Evolutionary conservation across 148 eudicot genomes (phyloP), one percentile per base, ranked within the genome.

Genomic region (Chenopodium quinoa): DNA sequence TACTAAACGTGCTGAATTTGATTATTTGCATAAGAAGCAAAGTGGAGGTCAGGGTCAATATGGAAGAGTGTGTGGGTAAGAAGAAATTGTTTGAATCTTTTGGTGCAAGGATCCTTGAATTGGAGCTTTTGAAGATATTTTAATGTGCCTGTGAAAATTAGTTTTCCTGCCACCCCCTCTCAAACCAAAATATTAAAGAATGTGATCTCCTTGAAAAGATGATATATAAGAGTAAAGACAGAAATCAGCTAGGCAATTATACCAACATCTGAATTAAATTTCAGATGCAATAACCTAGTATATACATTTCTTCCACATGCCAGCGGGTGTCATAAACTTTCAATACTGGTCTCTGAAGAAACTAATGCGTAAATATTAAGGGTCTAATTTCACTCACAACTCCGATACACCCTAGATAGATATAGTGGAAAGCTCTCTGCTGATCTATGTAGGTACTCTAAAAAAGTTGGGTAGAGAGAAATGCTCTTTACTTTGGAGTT

Each of bases 31-130:
- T 85, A 96, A 96, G 88, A 96, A 96, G 86, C 99, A 96, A 90
- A 87, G 89, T 86, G 99, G 99, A 85, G 99, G 99, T 50, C 98
- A 93, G 81, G 98, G 99, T 75, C 99, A 96, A 84, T 96, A 91
- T 77, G 99, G 99, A 87, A 85, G 98, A 80, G 99, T 96, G 68
- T 84, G 89, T 68, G 99, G 99, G 99, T 93, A 91, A 88, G 89
- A 23, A 34, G 20, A 16, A 84, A 50, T 32, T 73, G 32, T 40
- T 46, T 60, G n/a, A 68, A 68, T 73, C 25, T 73, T 19, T 71
- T 17, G 9, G 37, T 1, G 60, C 62, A 1, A 22, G 46, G 25
- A 12, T 74, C 48, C 63, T 27, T 25, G 1, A 50, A 14, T 25
- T 48, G 56, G 17, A 73, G 1, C 37, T 17, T 46, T 73, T 52